These are phyloP conservation scores for Trichophyton equinum DNA, from an alignment of 2,329 filamentous ascomycete species.

Conservation along the genomic window DNA sequence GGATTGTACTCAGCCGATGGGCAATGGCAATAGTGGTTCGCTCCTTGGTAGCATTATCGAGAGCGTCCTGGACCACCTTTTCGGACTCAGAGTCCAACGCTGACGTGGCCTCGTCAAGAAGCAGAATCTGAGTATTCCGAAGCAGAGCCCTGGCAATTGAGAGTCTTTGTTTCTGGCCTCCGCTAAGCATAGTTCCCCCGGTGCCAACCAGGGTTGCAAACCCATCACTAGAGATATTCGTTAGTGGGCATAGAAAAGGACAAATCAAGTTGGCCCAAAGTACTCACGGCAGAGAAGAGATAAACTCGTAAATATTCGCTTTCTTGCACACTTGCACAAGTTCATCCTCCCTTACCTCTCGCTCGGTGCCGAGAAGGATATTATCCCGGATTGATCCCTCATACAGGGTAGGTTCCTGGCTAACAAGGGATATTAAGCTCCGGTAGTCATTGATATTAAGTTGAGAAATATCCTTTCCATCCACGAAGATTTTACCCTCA, in stretches of 20 bases:
- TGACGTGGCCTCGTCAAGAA: background rate
- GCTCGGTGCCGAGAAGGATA: conserved; percentile 63
- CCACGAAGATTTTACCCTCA: conserved; percentile 66
- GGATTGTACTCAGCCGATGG: background rate
- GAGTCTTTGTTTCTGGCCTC: background rate
- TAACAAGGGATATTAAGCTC: conserved; percentile 69
- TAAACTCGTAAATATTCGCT: conserved; percentile 82
- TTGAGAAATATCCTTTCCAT: conserved; percentile 66
- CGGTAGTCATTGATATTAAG: conserved; percentile 81
- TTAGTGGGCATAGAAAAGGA: conserved; percentile 50
- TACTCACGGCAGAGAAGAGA: conserved; percentile 58
- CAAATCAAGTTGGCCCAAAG: conserved; percentile 16
- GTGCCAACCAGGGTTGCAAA: background rate
- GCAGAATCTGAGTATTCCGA: background rate
- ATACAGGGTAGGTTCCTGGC: conserved; percentile 86
- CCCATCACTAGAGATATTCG: background rate
- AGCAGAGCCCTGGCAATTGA: background rate
- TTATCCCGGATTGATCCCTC: conserved; percentile 86
- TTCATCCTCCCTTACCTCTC: conserved; percentile 56
- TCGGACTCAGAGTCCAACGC: background rate
- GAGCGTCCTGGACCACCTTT: background rate
- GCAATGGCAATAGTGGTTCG: background rate
- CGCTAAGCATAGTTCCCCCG: background rate
- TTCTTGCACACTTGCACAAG: conserved; percentile 69
- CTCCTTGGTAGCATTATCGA: background rate